Conservation (phyloP, 345 rosid species). For the Rubroshorea leprosula region DNA sequence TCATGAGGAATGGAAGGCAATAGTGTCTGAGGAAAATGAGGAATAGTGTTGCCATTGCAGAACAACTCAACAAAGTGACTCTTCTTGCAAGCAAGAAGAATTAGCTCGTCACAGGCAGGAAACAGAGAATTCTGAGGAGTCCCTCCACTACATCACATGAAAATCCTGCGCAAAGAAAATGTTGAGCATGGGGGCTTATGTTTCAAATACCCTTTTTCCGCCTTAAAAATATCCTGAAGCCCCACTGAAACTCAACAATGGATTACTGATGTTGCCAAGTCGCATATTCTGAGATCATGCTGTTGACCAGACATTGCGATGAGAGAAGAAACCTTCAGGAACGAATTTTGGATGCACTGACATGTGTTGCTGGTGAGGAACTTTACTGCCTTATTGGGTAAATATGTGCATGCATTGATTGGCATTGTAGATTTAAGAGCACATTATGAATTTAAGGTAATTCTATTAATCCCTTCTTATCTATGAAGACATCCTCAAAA, state of each 20-base stretch:
- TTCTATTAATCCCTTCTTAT: not conserved
- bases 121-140: slow-evolving; percentile 52
- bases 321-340: slow-evolving; percentile 7
- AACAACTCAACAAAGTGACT: slow-evolving; percentile 53
- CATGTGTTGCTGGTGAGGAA: slow-evolving; percentile 3
- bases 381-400: slow-evolving; percentile 4
- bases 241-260: slow-evolving; percentile 48
- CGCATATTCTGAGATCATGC: slow-evolving; percentile 11
- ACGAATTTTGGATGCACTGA: slow-evolving; percentile 2
- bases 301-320: slow-evolving; percentile 8
- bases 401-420: not conserved
- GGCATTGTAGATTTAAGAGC: not conserved
- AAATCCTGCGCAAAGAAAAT: slow-evolving; percentile 94
- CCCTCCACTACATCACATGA: slow-evolving; percentile 65
- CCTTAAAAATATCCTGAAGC: slow-evolving; percentile 31
- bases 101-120: slow-evolving; percentile 57
- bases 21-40: slow-evolving; percentile 50
- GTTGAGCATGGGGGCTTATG: slow-evolving; percentile 77
- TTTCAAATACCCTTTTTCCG: slow-evolving; percentile 38
- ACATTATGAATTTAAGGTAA: slow-evolving; percentile 3
- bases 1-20: slow-evolving; percentile 73
- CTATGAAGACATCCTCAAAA: not conserved
- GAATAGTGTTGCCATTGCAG: slow-evolving; percentile 60
- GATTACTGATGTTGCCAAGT: slow-evolving; percentile 18
- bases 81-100: slow-evolving; percentile 60